Base-by-base conservation (phyloP, 116 monocot species). In the Zostera marina region DNA sequence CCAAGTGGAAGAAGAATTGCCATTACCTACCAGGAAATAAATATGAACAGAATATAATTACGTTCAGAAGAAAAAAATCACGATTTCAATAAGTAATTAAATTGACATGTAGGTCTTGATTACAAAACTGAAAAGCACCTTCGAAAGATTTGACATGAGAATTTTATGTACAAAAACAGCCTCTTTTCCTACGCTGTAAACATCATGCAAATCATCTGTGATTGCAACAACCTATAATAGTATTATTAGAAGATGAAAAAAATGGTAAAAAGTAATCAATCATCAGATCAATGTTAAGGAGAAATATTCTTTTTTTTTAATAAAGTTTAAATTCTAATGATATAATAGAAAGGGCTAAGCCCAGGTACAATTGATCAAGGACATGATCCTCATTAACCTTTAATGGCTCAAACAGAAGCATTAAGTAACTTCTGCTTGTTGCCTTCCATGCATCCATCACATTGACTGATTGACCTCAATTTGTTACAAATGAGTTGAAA, bases 141-240 rank as follows among this genome's bases (percentile, higher is more conserved):
- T 74, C 14, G 80, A 77, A 70, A 98, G 78, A 73, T 89, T 71
- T 54, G 56, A 57, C 70, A 81, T 60, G 41, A 98, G 76, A 38
- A 69, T 61, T 51, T 47, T 62, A 66, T 89, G 90, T 24, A 60
- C 65, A 47, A 62, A 44, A 74, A 74, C 68, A 63, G 90, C 96
- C 71, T 98, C 80, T 65, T 98, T 88, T 59, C 82, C 96, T 58
- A 89, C 63, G 57, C 63, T 66, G 59, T 85, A 80, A 57, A 98
- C 63, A 74, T 89, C 85, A 72, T 75, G 80, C 56, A 98, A 71
- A 52, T 77, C 80, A 63, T 88, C 82, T 63, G 85, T 71, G 63
- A 98, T 85, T 44, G 80, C 85, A 64, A 98, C 64, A 68, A 98
- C 78, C 96, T 98, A 63, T 60, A 79, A 8, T 68, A 5, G 53